Evolutionary conservation across 164 flowering plant genomes (phyloP).

Genomic region (Akebia trifoliata): DNA sequence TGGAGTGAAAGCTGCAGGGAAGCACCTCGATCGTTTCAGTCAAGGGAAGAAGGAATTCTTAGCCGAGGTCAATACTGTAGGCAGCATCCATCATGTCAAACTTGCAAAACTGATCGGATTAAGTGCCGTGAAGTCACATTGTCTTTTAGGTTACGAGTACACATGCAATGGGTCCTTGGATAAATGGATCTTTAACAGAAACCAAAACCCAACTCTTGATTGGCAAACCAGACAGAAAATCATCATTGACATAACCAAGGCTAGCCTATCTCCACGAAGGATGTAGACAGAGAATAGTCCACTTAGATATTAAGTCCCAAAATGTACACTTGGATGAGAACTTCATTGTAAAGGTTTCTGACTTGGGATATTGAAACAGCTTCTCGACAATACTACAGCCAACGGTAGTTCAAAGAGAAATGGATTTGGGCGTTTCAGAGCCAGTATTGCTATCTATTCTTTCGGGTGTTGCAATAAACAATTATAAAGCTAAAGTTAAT

Average conservation of each 20-base stretch:
- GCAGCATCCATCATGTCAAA: constrained; percentile 22
- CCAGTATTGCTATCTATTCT: constrained; percentile 11
- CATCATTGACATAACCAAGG: constrained; percentile 12
- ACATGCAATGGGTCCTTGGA: constrained; percentile 25
- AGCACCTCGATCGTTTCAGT: constrained; percentile 10
- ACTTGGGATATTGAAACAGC: constrained; percentile 18
- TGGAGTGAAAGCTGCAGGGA: constrained; percentile 18
- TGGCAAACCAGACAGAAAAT: constrained; percentile 15
- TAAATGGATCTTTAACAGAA: constrained; percentile 15
- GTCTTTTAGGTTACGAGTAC: constrained; percentile 22
- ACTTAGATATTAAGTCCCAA: constrained; percentile 18
- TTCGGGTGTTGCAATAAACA: too few species aligned
- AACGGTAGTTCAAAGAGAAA: background rate
- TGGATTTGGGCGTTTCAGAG: background rate
- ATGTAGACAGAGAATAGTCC: constrained; percentile 13
- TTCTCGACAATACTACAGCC: background rate
- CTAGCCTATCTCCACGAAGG: constrained; percentile 24
- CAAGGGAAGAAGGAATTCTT: constrained; percentile 13
- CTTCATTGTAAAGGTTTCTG: constrained; percentile 15
- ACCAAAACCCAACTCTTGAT: constrained; percentile 4
- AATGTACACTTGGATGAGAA: constrained; percentile 8
- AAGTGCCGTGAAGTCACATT: constrained; percentile 13
- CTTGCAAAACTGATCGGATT: constrained; percentile 17
- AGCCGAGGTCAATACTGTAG: constrained; percentile 20
- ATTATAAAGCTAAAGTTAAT: too few species aligned